Evolutionary conservation across 2,329 filamentous ascomycete genomes (phyloP).

Genomic region (Ophiostoma sp.): DNA sequence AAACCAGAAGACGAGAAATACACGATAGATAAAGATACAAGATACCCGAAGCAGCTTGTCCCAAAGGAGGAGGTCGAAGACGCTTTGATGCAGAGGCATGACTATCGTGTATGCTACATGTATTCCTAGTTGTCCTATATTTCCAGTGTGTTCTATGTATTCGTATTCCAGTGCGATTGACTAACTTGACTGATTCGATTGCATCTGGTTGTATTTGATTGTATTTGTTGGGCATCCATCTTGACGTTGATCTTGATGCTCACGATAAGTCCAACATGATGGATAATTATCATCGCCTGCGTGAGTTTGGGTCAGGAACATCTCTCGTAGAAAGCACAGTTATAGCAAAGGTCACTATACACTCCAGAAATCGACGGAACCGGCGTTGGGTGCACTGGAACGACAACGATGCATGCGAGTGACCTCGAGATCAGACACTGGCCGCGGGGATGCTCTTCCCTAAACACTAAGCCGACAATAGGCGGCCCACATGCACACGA

Average conservation of each 20-base stretch:
- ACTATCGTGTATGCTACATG: not conserved
- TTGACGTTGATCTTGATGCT: too few species aligned
- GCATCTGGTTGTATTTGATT: too few species aligned
- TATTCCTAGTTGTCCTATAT: not conserved
- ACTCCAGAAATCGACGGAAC: not conserved
- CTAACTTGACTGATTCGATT: too few species aligned
- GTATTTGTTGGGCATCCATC: too few species aligned
- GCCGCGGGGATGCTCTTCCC: not conserved
- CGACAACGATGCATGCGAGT: not conserved
- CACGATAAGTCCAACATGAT: too few species aligned
- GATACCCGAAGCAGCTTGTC: slow-evolving; percentile 15
- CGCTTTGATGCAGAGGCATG: not conserved
- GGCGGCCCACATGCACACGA: slow-evolving; percentile 22
- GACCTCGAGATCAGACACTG: not conserved
- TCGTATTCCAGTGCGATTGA: too few species aligned
- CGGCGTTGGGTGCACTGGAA: not conserved
- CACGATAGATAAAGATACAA: not conserved
- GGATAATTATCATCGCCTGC: too few species aligned
- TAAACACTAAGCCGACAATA: slow-evolving; percentile 27
- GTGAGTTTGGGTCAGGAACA: too few species aligned
- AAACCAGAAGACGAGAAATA: not conserved
- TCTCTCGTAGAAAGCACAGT: not conserved
- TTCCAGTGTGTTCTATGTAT: not conserved
- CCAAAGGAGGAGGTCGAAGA: slow-evolving; percentile 19
- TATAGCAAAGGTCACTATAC: not conserved